Evolutionary conservation across 2,329 filamentous ascomycete genomes (phyloP), one percentile per base, ranked within the genome.

Genomic region (Alternaria sp.): DNA sequence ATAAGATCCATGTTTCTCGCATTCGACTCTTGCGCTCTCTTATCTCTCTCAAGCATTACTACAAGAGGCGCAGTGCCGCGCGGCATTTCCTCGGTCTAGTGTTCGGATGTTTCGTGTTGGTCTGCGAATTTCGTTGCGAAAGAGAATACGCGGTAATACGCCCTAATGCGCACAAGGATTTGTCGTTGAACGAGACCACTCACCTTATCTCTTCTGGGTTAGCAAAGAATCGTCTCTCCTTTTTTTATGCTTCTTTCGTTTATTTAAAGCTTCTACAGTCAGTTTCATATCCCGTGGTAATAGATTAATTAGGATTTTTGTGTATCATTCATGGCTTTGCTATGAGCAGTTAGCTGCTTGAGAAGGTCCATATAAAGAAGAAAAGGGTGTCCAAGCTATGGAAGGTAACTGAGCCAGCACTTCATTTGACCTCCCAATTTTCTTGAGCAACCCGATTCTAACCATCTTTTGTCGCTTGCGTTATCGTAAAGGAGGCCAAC

Each of bases 41-140:
- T 48, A 20, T 48, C 45, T 48, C 45, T 48, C 45, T 48, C 45
- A 48, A 48, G 45, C 45, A 48, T 32, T 48, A 48, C 45, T 5
- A 20, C 27, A 48, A 48, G 27, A 48, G 45, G 28, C n/a, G 27
- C 45, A 48, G 45, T 18, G 45, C 45, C 45, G 45, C 27, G 45
- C n/a, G 45, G 45, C 27, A 48, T 32, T n/a, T 48, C 32, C 36
- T 32, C 30, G 28, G 30, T 2, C 0, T 18, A 2, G 1, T 48
- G 45, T 18, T 48, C 30, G 45, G 45, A 20, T 2, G 45, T 48
- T 48, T 48, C 45, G 45, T 48, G 45, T 4, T 48, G n/a, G 45
- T 48, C 45, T 32, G 45, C 30, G 45, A 27, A n/a, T 48, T n/a
- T 2, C 28, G 45, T 48, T 20, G 30, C 28, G 45, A 18, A 48